Percentiles rank a stretch among this genome's conserved stretches.
Evolutionary conservation across 495 filamentous ascomycete species (phyloP).

Genomic region (Lasiosphaeria ovina): DNA sequence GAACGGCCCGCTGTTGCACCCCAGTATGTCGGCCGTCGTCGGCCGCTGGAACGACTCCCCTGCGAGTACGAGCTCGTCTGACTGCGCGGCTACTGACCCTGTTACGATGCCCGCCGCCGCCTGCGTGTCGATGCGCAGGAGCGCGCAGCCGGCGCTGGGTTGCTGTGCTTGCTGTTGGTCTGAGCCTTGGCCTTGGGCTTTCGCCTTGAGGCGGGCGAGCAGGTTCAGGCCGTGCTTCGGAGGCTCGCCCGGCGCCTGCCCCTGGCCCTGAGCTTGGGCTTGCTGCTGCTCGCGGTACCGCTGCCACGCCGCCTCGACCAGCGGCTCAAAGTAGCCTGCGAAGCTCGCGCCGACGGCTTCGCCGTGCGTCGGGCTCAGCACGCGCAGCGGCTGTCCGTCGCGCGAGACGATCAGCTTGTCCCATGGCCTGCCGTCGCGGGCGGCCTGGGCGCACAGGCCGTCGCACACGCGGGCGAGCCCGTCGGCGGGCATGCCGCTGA

Average conservation of each 20-base stretch:
- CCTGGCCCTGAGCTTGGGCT: no score
- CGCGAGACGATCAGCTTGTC: conserved; percentile 58
- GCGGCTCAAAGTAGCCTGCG: conserved; percentile 60
- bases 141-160: background rate
- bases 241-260: background rate
- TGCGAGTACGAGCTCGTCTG: conserved; percentile 34
- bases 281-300: conserved; percentile 17
- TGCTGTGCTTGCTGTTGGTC: background rate
- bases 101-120: conserved; percentile 31
- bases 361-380: conserved; percentile 65
- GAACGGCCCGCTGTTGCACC: conserved; percentile 72
- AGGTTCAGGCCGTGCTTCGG: no score
- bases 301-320: conserved; percentile 63
- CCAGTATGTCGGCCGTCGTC: conserved; percentile 64
- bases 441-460: conserved; percentile 53
- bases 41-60: conserved; percentile 57
- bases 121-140: conserved; percentile 43
- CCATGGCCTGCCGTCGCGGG: conserved; percentile 61
- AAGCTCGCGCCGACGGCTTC: conserved; percentile 57
- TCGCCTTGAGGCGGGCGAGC: no score
- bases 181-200: background rate
- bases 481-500: conserved; percentile 57
- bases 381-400: conserved; percentile 46
- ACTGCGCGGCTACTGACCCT: conserved; percentile 19
- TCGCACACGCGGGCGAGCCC: conserved; percentile 59